Evolutionary conservation across 371 early-diverging fungal species (phyloP).

Genomic region (Conidiobolus incongruus): DNA sequence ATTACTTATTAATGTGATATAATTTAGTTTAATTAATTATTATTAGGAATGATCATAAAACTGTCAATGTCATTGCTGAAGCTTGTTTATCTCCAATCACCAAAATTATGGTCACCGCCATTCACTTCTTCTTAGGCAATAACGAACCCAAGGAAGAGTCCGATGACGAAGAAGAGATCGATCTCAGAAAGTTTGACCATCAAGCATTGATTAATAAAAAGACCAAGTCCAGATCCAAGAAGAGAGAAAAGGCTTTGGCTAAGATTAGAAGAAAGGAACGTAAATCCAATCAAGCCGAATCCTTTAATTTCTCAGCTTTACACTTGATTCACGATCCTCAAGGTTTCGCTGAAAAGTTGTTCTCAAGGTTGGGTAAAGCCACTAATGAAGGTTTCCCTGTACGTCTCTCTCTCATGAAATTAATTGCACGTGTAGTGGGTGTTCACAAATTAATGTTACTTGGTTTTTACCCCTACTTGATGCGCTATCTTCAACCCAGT

Average conservation of each 20-base stretch:
- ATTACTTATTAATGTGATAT: too few relatives aligned
- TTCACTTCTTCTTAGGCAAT: slow-evolving; percentile 77
- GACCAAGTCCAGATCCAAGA: slow-evolving; percentile 43
- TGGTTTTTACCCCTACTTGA: slow-evolving; percentile 65
- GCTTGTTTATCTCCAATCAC: slow-evolving; percentile 77
- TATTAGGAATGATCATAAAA: slow-evolving; percentile 92
- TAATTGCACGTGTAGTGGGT: slow-evolving; percentile 82
- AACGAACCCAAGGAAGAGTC: slow-evolving; percentile 42
- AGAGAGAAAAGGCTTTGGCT: slow-evolving; percentile 51
- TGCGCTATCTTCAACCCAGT: slow-evolving; percentile 79
- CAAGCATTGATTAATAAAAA: slow-evolving; percentile 56
- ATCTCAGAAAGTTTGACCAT: slow-evolving; percentile 52
- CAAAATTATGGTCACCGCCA: slow-evolving; percentile 74
- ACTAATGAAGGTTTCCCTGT: slow-evolving; percentile 64
- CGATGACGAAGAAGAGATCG: slow-evolving; percentile 32
- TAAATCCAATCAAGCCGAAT: slow-evolving; percentile 37
- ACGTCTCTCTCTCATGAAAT: slow-evolving; percentile 69
- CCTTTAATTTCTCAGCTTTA: slow-evolving; percentile 76
- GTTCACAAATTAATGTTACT: slow-evolving; percentile 77
- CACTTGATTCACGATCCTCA: slow-evolving; percentile 90
- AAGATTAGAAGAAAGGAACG: slow-evolving; percentile 40
- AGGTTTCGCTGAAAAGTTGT: slow-evolving; percentile 80
- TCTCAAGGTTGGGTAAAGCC: slow-evolving; percentile 35
- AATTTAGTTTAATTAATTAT: too few relatives aligned
- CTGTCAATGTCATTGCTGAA: slow-evolving; percentile 90